These are phyloP conservation scores for Aspergillus pseudoterreus DNA, from an alignment of 2,329 filamentous ascomycete species.

Conservation along the genomic window DNA sequence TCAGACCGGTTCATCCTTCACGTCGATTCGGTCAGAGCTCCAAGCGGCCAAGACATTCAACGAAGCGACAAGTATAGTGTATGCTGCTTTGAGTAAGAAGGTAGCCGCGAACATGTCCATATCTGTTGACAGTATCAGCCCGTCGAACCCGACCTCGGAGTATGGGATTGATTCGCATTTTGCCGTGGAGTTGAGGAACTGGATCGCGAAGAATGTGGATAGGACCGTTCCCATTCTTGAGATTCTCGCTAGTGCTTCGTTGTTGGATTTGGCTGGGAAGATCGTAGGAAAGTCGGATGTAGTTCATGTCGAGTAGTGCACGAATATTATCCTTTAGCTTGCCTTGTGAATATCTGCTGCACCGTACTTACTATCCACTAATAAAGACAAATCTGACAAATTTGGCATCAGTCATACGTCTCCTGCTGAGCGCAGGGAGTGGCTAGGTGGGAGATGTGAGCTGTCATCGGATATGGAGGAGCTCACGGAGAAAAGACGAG, in stretches of 20 bases:
- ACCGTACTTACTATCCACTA: too few relatives aligned
- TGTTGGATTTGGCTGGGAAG: slow-evolving; percentile 20
- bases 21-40: slow-evolving; percentile 12
- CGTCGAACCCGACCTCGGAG: slow-evolving; percentile 25
- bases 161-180: slow-evolving; percentile 44
- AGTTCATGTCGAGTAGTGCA: not conserved
- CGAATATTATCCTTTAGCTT: too few relatives aligned
- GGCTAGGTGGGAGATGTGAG: too few relatives aligned
- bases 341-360: too few relatives aligned
- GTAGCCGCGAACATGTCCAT: slow-evolving; percentile 19
- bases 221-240: slow-evolving; percentile 26
- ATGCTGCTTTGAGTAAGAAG: slow-evolving; percentile 13
- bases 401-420: too few relatives aligned
- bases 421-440: too few relatives aligned
- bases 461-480: too few relatives aligned
- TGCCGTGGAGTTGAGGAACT: slow-evolving; percentile 45
- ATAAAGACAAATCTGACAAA: too few relatives aligned
- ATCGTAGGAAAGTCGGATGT: slow-evolving; percentile 14
- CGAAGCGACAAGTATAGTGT: slow-evolving; percentile 16
- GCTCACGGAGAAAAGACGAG: too few relatives aligned
- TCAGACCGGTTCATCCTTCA: not conserved
- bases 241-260: slow-evolving; percentile 22
- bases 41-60: slow-evolving; percentile 9
- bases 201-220: slow-evolving; percentile 35
- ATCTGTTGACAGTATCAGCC: slow-evolving; percentile 17